Percentiles rank a stretch among this genome's conserved stretches.
phyloP scores from a whole-genome alignment of 2,329 filamentous ascomycete genomes.

The Fusarium nurragi region DNA sequence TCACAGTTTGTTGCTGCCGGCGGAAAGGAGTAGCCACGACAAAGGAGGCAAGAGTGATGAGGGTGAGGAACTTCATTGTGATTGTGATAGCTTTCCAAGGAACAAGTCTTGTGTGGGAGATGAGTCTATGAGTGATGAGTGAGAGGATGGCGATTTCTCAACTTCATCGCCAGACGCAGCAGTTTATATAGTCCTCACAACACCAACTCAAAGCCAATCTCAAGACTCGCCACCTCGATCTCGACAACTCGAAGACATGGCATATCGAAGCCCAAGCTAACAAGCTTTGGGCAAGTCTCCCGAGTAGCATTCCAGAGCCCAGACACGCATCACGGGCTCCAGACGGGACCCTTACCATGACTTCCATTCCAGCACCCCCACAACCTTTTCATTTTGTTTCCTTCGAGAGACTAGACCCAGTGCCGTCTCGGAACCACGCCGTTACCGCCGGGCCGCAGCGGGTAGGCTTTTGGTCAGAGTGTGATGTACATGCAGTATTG shows the following conservation, averaged over 20 bases:
- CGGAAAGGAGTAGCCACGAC: slow-evolving; percentile 17
- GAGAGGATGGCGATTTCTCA: not conserved
- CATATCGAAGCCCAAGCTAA: not conserved
- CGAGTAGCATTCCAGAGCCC: slow-evolving; percentile 18
- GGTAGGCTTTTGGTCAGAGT: not conserved
- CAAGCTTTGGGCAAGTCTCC: not conserved
- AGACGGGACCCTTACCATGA: not conserved
- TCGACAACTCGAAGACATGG: not conserved
- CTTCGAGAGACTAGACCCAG: slow-evolving; percentile 7
- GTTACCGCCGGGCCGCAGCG: slow-evolving; percentile 25
- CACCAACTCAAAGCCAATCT: not conserved
- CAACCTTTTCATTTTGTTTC: not conserved
- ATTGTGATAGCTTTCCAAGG: not conserved
- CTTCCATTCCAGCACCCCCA: slow-evolving; percentile 2
- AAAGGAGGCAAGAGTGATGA: slow-evolving; percentile 21
- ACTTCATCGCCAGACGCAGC: not conserved
- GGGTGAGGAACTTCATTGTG: slow-evolving; percentile 32
- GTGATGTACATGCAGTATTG: not conserved
- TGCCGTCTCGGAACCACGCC: slow-evolving; percentile 3
- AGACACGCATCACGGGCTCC: not conserved
- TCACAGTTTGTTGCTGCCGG: slow-evolving; percentile 20
- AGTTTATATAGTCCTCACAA: slow-evolving; percentile 16
- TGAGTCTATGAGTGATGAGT: not conserved
- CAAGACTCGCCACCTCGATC: slow-evolving; percentile 3
- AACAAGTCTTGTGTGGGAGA: not conserved